Evolutionary conservation across 2,329 filamentous ascomycete species (phyloP).

Genomic region (Cyphellophora europaea): DNA sequence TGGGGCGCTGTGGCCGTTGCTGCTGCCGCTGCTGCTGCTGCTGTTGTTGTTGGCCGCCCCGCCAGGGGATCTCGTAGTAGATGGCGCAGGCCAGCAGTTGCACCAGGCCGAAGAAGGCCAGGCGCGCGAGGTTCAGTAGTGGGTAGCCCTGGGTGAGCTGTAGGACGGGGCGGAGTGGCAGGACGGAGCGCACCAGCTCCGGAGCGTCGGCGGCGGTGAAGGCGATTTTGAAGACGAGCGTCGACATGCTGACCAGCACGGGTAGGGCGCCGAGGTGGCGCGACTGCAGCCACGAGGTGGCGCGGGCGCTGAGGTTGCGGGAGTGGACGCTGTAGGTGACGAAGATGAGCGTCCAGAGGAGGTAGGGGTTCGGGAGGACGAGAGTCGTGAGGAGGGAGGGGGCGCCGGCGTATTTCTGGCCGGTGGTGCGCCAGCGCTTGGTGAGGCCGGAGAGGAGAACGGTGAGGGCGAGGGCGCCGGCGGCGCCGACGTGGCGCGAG

Average conservation of each 20-base stretch:
- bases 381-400: slow-evolving; percentile 73
- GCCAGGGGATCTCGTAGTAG: slow-evolving; percentile 18
- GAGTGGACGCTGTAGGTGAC: slow-evolving; percentile 57
- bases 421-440: slow-evolving; percentile 89
- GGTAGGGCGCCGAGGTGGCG: slow-evolving; percentile 16
- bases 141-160: slow-evolving; percentile 23
- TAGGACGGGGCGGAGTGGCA: slow-evolving; percentile 26
- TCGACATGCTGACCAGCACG: slow-evolving; percentile 38
- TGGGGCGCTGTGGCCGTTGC: not conserved
- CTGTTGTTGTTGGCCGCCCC: not conserved
- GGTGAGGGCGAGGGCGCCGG: slow-evolving; percentile 29
- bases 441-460: slow-evolving; percentile 57
- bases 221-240: slow-evolving; percentile 77
- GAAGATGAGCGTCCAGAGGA: slow-evolving; percentile 68
- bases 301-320: slow-evolving; percentile 31
- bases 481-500: not conserved
- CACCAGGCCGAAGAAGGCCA: slow-evolving; percentile 39
- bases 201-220: slow-evolving; percentile 85
- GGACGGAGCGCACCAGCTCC: slow-evolving; percentile 52
- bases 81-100: slow-evolving; percentile 20
- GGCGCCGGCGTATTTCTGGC: slow-evolving; percentile 88
- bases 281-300: slow-evolving; percentile 12
- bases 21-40: not conserved
- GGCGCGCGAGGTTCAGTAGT: slow-evolving; percentile 37
- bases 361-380: slow-evolving; percentile 50